Percentiles rank a stretch among this genome's conserved stretches.
Evolutionary conservation across 2,329 filamentous ascomycete species (phyloP).

Genomic region (Fusarium miscanthi): DNA sequence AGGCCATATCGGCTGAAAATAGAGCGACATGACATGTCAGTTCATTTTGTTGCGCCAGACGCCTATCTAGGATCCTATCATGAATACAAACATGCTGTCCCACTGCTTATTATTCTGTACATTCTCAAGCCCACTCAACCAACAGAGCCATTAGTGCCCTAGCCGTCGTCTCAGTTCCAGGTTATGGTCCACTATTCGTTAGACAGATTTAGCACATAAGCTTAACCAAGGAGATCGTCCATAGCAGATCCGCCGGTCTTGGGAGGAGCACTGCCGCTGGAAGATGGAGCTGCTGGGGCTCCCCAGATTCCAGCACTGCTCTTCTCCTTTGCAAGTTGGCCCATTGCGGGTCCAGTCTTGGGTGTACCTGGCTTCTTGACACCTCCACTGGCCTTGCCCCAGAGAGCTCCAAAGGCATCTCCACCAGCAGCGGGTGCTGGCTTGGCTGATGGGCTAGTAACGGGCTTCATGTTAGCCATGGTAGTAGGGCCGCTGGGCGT

Average conservation of each 20-base stretch:
- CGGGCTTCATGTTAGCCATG: slow-evolving; percentile 61
- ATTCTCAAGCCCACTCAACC: slow-evolving; percentile 25
- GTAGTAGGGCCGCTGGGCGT: slow-evolving; percentile 52
- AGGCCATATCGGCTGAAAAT: slow-evolving; percentile 20
- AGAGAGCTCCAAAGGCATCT: slow-evolving; percentile 91
- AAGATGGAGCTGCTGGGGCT: slow-evolving; percentile 61
- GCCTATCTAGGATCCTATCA: slow-evolving; percentile 55
- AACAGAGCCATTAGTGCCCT: slow-evolving; percentile 11
- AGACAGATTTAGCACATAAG: slow-evolving; percentile 1
- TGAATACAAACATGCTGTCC: slow-evolving; percentile 48
- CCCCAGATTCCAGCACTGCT: slow-evolving; percentile 96
- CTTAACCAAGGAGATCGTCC: slow-evolving; percentile 62
- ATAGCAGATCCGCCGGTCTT: slow-evolving; percentile 54
- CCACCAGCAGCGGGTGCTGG: slow-evolving; percentile 68
- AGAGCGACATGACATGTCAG: slow-evolving; percentile 45
- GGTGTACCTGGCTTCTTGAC: slow-evolving; percentile 78
- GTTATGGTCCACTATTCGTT: slow-evolving; percentile 16
- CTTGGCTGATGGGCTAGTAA: slow-evolving; percentile 61
- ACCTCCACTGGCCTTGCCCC: slow-evolving; percentile 78
- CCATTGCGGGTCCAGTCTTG: slow-evolving; percentile 79
- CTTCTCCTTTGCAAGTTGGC: slow-evolving; percentile 98
- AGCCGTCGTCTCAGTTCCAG: slow-evolving; percentile 30
- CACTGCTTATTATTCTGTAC: slow-evolving; percentile 40
- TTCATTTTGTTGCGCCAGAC: slow-evolving; percentile 57
- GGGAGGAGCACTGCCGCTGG: slow-evolving; percentile 43